These are phyloP conservation scores for Sugiyamaella smithiae DNA, from an alignment of 805 yeast species.

Conservation along the genomic window DNA sequence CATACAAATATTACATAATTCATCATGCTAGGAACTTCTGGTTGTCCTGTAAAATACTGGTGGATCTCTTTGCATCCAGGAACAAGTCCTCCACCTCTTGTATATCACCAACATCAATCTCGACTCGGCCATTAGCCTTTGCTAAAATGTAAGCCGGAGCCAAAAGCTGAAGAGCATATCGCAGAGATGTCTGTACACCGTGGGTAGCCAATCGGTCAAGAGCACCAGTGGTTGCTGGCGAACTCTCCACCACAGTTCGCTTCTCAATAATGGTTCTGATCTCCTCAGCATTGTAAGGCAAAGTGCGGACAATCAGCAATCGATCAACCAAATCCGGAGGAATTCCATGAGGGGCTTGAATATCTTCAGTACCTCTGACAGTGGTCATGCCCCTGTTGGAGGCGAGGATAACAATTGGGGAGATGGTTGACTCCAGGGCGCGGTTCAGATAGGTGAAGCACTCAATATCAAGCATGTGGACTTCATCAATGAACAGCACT, in stretches of 20 bases:
- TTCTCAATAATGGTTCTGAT: conserved; percentile 77
- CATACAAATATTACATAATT: not conserved
- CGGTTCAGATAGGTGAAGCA: conserved; percentile 92
- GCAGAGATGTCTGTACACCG: conserved; percentile 75
- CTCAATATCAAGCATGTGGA: conserved; percentile 96
- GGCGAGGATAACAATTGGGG: conserved; percentile 94
- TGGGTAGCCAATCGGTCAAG: conserved; percentile 67
- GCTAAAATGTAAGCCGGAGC: conserved; percentile 88
- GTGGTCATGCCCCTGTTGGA: conserved; percentile 93
- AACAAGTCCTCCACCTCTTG: conserved; percentile 82
- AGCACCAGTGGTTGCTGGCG: conserved; percentile 65
- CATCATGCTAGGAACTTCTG: conserved; percentile 30
- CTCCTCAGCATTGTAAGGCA: conserved; percentile 83
- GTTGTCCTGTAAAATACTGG: conserved; percentile 54
- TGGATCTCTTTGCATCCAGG: conserved; percentile 81
- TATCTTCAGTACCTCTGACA: conserved; percentile 83
- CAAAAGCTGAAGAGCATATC: conserved; percentile 88
- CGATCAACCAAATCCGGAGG: conserved; percentile 95
- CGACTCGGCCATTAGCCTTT: conserved; percentile 65
- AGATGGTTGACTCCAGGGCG: conserved; percentile 86
- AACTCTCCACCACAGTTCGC: conserved; percentile 73
- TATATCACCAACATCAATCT: conserved; percentile 65
- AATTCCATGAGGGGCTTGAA: conserved; percentile 89
- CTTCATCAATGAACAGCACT: conserved; percentile 96
- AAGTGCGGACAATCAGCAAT: conserved; percentile 84